Conservation (phyloP, 306 rosid species). For the Pachyrhizus erosus region DNA sequence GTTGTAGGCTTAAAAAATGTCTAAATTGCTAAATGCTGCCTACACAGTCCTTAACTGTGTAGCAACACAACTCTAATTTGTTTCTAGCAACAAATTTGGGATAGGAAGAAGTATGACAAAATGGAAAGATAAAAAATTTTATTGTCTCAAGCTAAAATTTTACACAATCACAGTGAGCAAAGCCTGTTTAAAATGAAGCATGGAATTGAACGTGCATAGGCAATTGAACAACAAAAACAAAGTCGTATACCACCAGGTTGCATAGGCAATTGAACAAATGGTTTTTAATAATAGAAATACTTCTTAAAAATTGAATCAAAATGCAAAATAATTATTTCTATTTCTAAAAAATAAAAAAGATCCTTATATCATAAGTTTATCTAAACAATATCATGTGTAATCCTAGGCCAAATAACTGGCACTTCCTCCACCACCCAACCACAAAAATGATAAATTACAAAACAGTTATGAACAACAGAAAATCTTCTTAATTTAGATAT, state of each 20-base stretch:
- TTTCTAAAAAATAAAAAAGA: neutral
- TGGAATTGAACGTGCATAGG: neutral
- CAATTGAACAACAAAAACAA: neutral
- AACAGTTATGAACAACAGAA: neutral
- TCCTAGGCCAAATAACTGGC: neutral
- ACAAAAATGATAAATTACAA: slow-evolving; percentile 15
- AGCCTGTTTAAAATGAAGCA: neutral
- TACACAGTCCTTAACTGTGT: neutral
- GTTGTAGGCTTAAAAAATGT: neutral
- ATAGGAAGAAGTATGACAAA: neutral
- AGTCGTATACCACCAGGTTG: too few species aligned
- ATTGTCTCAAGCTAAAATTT: slow-evolving; percentile 22
- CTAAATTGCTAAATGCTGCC: neutral
- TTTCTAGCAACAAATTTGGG: slow-evolving; percentile 14
- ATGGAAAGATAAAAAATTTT: neutral
- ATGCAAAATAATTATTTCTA: neutral
- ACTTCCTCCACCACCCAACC: neutral
- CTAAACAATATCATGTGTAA: neutral
- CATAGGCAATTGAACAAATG: slow-evolving; percentile 18
- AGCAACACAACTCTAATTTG: neutral
- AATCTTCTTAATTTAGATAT: slow-evolving; percentile 29
- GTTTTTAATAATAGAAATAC: neutral
- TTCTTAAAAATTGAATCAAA: neutral
- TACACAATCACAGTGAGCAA: neutral
- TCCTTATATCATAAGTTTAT: neutral